Conservation (phyloP, 2,329 filamentous ascomycete species). For the Aureobasidium sp. region DNA sequence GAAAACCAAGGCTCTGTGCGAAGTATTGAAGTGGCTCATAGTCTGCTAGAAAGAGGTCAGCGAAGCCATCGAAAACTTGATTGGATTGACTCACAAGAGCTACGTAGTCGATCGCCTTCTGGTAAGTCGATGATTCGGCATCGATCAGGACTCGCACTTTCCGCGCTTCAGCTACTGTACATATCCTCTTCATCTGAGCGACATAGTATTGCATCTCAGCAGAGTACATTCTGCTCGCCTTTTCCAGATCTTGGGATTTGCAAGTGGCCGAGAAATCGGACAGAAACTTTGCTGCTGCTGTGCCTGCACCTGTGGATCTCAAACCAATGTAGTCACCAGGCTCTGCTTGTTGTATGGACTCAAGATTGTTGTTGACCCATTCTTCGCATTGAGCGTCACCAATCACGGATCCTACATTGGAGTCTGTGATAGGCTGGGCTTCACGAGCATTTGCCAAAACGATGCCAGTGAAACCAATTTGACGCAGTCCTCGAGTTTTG, state of each 20-base stretch:
- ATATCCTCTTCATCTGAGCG: background rate
- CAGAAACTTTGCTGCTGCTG: background rate
- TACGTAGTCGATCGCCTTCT: background rate
- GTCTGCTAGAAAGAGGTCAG: background rate
- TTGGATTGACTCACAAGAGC: background rate
- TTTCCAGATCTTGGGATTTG: background rate
- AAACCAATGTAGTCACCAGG: constrained; percentile 1
- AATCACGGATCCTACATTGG: background rate
- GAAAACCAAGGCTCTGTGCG: background rate
- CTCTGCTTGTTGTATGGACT: constrained; percentile 1
- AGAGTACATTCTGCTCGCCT: background rate
- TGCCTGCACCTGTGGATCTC: background rate
- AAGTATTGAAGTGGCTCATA: background rate
- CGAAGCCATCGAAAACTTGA: background rate
- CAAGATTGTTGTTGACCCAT: constrained; percentile 1
- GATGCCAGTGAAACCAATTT: background rate
- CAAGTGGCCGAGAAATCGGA: background rate
- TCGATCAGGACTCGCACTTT: constrained; percentile 1
- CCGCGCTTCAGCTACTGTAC: background rate
- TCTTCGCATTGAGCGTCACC: background rate
- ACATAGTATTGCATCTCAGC: background rate
- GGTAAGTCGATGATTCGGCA: background rate
- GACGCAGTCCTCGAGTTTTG: background rate
- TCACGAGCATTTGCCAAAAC: constrained; percentile 8
- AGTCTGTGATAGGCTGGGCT: background rate